Conservation (phyloP, 1,139 yeast species). For the Blastobotrys aristatus region DNA sequence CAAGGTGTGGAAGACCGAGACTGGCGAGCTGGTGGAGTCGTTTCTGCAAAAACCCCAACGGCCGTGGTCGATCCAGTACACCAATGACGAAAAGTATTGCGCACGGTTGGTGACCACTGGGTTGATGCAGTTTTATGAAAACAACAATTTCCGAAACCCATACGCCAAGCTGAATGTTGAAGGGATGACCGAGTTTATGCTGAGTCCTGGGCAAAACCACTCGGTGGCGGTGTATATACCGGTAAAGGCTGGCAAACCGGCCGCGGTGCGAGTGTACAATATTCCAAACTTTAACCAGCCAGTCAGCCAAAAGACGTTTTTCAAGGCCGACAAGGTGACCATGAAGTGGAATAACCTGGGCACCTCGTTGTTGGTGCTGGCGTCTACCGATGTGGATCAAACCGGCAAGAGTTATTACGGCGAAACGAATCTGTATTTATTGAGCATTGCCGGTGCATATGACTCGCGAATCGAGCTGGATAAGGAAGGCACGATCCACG, state of each 20-base stretch:
- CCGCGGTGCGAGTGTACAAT: constrained; percentile 77
- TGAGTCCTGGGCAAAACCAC: constrained; percentile 88
- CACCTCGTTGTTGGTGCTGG: constrained; percentile 87
- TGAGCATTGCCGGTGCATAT: constrained; percentile 89
- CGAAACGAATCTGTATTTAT: constrained; percentile 83
- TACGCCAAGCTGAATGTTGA: constrained; percentile 59
- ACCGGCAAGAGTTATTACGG: constrained; percentile 95
- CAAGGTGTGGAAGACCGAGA: constrained; percentile 54
- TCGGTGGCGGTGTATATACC: constrained; percentile 91
- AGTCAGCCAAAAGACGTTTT: constrained; percentile 79
- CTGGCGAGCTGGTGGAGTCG: constrained; percentile 50
- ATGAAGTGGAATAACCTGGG: constrained; percentile 94
- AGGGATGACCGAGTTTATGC: constrained; percentile 54
- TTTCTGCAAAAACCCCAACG: constrained; percentile 80
- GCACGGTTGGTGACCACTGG: constrained; percentile 49
- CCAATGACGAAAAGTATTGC: constrained; percentile 67
- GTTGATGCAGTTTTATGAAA: constrained; percentile 70
- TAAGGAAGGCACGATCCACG: constrained; percentile 96
- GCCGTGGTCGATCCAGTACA: constrained; percentile 90
- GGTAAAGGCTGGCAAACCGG: constrained; percentile 74
- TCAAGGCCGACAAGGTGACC: constrained; percentile 91
- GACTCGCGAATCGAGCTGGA: constrained; percentile 84
- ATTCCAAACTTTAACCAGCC: constrained; percentile 68
- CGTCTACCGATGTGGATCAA: constrained; percentile 93
- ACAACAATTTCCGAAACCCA: constrained; percentile 51